Conservation (phyloP, 768 basidiomycete genomes). For the Kwoniella shandongensis region DNA sequence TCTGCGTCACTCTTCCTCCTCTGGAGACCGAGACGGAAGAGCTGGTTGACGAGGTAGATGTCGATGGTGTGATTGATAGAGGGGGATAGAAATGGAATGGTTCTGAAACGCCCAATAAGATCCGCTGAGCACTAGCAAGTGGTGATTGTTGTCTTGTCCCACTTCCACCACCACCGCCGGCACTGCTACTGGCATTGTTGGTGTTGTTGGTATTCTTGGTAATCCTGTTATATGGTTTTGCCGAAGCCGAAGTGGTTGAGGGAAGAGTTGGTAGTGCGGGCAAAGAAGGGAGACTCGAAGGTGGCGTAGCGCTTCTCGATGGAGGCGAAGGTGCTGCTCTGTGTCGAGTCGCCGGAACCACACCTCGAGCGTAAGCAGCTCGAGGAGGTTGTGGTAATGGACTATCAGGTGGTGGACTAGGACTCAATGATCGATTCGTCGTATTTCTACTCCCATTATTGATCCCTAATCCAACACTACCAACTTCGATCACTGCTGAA, state of each 20-base stretch:
- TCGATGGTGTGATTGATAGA: slow-evolving; percentile 18
- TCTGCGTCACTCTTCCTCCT: slow-evolving; percentile 15
- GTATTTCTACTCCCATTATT: slow-evolving; percentile 3
- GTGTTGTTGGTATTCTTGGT: slow-evolving; percentile 3
- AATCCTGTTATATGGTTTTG: neutral
- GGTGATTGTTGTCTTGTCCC: neutral
- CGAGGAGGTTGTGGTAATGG: slow-evolving; percentile 13
- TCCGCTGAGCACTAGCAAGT: slow-evolving; percentile 21
- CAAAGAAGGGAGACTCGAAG: slow-evolving; percentile 30
- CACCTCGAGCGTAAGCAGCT: slow-evolving; percentile 1
- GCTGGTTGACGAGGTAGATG: slow-evolving; percentile 17
- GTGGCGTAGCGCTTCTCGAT: slow-evolving; percentile 22
- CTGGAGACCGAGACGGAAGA: slow-evolving; percentile 10
- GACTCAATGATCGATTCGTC: neutral
- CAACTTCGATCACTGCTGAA: slow-evolving; percentile 13
- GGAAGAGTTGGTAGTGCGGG: slow-evolving; percentile 28
- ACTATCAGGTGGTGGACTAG: slow-evolving; percentile 9
- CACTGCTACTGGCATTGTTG: neutral
- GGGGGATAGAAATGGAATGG: slow-evolving; percentile 44
- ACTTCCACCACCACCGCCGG: too few relatives aligned
- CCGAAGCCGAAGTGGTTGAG: slow-evolving; percentile 4
- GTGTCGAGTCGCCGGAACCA: neutral
- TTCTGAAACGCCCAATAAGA: slow-evolving; percentile 40
- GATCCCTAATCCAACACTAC: slow-evolving; percentile 9
- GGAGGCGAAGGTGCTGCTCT: slow-evolving; percentile 1